These are phyloP conservation scores for Daldinia decipiens DNA, from an alignment of 495 filamentous ascomycete genomes.

Conservation along the genomic window DNA sequence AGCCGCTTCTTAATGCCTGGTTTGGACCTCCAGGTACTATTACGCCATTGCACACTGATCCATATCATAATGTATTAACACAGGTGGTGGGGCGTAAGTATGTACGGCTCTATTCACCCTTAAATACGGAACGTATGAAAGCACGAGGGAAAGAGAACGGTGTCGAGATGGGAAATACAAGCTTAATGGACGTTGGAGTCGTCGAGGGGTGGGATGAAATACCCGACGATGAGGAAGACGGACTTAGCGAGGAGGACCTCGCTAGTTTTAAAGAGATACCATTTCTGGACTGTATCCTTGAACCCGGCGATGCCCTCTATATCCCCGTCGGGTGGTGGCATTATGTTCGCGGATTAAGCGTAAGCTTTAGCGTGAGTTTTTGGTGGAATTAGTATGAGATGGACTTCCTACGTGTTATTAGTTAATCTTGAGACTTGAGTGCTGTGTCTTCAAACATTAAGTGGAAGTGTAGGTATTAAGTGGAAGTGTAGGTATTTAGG, in stretches of 20 bases:
- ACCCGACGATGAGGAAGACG: conserved; percentile 26
- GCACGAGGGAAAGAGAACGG: conserved; percentile 72
- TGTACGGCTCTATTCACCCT: conserved; percentile 82
- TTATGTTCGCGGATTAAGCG: conserved; percentile 86
- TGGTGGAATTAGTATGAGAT: conserved; percentile 79
- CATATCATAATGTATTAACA: conserved; percentile 90
- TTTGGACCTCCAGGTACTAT: conserved; percentile 89
- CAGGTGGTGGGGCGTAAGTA: conserved; percentile 95
- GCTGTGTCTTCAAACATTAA: neutral
- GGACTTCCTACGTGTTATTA: neutral
- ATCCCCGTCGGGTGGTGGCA: conserved; percentile 99
- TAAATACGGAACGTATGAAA: conserved; percentile 66
- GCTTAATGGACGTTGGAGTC: conserved; percentile 73
- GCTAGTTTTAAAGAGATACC: conserved; percentile 64
- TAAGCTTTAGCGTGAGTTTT: conserved; percentile 95
- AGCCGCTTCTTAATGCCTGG: conserved; percentile 84
- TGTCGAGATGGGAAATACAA: conserved; percentile 95
- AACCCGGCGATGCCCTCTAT: conserved; percentile 85
- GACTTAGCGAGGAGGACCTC: conserved; percentile 20
- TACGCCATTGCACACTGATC: conserved; percentile 91
- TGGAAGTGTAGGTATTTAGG: too few relatives aligned
- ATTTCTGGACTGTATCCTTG: conserved; percentile 83
- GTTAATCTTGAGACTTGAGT: neutral
- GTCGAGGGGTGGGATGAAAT: conserved; percentile 63
- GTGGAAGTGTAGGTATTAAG: neutral